A percentile compares a stretch with the other conserved stretches of the same genome.
These are phyloP conservation scores for Canna indica DNA, from an alignment of 176 grass and related monocot species.

Conservation along the genomic window DNA sequence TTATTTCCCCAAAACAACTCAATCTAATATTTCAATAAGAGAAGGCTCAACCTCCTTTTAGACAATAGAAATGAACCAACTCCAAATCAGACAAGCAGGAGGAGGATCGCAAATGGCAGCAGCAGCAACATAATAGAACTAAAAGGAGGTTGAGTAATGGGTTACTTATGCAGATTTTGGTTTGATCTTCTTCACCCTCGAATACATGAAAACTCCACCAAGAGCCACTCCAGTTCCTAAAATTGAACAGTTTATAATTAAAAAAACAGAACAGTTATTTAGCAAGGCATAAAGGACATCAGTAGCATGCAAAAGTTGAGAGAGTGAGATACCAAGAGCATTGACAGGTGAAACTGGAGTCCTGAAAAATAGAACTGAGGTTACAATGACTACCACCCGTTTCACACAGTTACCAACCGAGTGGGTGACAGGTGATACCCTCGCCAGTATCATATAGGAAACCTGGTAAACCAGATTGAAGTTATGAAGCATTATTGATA, in stretches of 20 bases:
- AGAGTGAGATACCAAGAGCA: conserved; percentile 36
- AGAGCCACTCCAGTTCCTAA: conserved; percentile 69
- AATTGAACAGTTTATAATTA: background rate
- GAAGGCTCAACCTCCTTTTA: too few species aligned
- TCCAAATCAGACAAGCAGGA: too few species aligned
- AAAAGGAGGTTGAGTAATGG: background rate
- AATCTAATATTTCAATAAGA: too few species aligned
- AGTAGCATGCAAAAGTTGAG: too few species aligned
- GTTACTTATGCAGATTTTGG: conserved; percentile 46
- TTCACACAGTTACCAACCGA: conserved; percentile 88
- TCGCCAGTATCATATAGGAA: conserved; percentile 82
- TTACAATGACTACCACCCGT: conserved; percentile 75
- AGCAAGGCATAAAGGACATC: too few species aligned
- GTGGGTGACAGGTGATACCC: conserved; percentile 76
- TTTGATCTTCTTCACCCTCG: conserved; percentile 76
- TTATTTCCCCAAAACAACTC: too few species aligned
- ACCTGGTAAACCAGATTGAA: too few species aligned
- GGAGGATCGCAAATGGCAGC: too few species aligned
- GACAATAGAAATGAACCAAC: too few species aligned
- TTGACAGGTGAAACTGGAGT: conserved; percentile 82
- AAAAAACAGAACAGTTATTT: too few species aligned
- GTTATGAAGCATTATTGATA: too few species aligned
- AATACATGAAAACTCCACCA: conserved; percentile 80
- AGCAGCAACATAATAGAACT: background rate
- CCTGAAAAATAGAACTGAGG: conserved; percentile 84